phyloP scores from a whole-genome alignment of 176 grass and related monocot genomes.

The Carex littledalei region DNA sequence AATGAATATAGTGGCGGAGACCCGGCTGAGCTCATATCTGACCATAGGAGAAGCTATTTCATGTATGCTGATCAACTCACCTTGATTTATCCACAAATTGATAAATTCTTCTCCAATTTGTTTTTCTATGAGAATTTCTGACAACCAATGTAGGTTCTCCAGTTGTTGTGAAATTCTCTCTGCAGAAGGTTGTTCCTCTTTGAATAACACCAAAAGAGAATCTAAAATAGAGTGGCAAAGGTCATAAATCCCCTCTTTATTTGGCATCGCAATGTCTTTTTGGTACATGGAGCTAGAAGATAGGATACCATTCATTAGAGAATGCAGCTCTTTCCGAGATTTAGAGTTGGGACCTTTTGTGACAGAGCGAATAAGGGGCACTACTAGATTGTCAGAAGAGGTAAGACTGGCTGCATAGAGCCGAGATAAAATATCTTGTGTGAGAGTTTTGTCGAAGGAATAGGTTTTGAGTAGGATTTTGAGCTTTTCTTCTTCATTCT shows the following conservation, averaged over 20 bases:
- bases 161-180: conserved; percentile 64
- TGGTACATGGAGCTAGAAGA: conserved; percentile 56
- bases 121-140: conserved; percentile 65
- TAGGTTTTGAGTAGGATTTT: conserved; percentile 47
- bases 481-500: conserved; percentile 68
- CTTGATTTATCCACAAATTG: conserved; percentile 52
- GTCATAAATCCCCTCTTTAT: conserved; percentile 51
- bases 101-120: conserved; percentile 82
- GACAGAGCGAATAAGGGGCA: conserved; percentile 60
- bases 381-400: conserved; percentile 43
- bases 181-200: conserved; percentile 52
- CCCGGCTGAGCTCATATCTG: conserved; percentile 62
- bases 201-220: conserved; percentile 59
- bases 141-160: conserved; percentile 74
- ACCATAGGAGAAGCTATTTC: conserved; percentile 56
- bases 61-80: conserved; percentile 42
- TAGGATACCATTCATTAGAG: conserved; percentile 54
- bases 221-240: conserved; percentile 70
- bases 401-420: conserved; percentile 32
- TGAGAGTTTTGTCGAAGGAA: conserved; percentile 40
- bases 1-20: conserved; percentile 69
- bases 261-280: conserved; percentile 42
- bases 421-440: conserved; percentile 45
- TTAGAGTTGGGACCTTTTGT: conserved; percentile 61
- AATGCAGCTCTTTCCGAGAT: conserved; percentile 61